Base-by-base conservation (phyloP, 306 rosid species). In the Erythrophleum fordii region DNA sequence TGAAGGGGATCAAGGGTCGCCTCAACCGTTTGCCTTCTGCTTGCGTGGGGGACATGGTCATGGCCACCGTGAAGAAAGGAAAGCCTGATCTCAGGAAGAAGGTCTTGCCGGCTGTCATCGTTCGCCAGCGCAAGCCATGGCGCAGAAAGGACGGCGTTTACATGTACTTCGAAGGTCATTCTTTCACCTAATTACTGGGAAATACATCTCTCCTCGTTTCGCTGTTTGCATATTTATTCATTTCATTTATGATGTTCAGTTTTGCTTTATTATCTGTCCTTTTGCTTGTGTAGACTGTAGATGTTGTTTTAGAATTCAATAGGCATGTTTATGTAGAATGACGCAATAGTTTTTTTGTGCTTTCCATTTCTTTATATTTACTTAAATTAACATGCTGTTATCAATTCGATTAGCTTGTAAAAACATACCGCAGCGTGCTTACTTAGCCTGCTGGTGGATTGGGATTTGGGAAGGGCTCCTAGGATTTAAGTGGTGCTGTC, bases 71-170 rank as follows among this genome's bases (percentile, higher is more conserved):
- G 34, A 94, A 94, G 89, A 92, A 94, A 22, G 97, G 97, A 6
- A 94, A 94, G 65, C 97, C 98, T 0, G 97, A 94, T 75, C 94
- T 94, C 49, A 82, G 97, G 69, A 94, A 94, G 94, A 94, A 94
- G 89, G 98, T 94, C 28, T 41, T 94, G 23, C 97, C 98, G 0
- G 97, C 98, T 0, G 97, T 92, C 66, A 92, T 94, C 69, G 98
- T 94, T 22, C 88, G 97, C 39, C 98, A 94, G 90, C 86, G 97
- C 68, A 94, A 94, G 82, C 97, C 97, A 0, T 94, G 94, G 94
- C 94, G 96, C 91, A 83, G 97, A 92, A 94, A 94, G 97, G 98
- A 94, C 48, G 98, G 97, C 0, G 97, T 94, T 22, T 94, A 60
- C 79, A 94, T 94, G 98, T 94, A 94, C 83, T 94, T 94, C 6